Evolutionary conservation across 768 basidiomycete species (phyloP).

Genomic region (Trametopsis cervina): DNA sequence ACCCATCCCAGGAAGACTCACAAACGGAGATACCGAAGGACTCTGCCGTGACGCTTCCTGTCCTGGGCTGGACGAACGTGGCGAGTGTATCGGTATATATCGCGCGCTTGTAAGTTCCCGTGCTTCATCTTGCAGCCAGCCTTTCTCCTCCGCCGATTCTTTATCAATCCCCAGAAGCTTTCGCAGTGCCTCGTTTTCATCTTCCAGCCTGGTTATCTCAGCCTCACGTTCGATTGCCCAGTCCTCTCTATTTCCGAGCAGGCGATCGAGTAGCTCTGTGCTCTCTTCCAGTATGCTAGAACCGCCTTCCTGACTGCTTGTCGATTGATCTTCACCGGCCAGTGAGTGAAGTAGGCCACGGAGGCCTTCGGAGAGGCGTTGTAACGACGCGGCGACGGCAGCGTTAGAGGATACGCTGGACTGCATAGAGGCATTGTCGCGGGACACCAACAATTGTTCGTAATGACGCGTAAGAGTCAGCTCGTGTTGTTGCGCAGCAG

Average conservation of each 20-base stretch:
- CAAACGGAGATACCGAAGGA: slow-evolving; percentile 1
- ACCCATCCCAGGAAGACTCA: slow-evolving; percentile 3
- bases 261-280: slow-evolving; percentile 34
- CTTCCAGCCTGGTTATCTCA: slow-evolving; percentile 77
- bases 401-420: slow-evolving; percentile 52
- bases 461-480: slow-evolving; percentile 85
- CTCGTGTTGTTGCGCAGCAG: slow-evolving; percentile 90
- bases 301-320: slow-evolving; percentile 1
- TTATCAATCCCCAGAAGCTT: slow-evolving; percentile 69
- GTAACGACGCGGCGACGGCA: slow-evolving; percentile 57
- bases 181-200: slow-evolving; percentile 78
- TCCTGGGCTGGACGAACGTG: background rate
- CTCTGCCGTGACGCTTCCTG: background rate
- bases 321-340: slow-evolving; percentile 46
- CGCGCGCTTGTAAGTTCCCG: slow-evolving; percentile 27
- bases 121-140: slow-evolving; percentile 41
- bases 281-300: slow-evolving; percentile 27
- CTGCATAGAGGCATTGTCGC: slow-evolving; percentile 49
- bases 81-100: slow-evolving; percentile 6
- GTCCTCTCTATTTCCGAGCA: slow-evolving; percentile 48
- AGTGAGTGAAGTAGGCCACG: slow-evolving; percentile 68
- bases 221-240: slow-evolving; percentile 86
- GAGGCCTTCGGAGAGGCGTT: slow-evolving; percentile 63
- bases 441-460: slow-evolving; percentile 67
- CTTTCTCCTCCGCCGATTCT: slow-evolving; percentile 42